These are phyloP conservation scores for Pyricularia grisea DNA, from an alignment of 2,329 filamentous ascomycete species.

Conservation along the genomic window DNA sequence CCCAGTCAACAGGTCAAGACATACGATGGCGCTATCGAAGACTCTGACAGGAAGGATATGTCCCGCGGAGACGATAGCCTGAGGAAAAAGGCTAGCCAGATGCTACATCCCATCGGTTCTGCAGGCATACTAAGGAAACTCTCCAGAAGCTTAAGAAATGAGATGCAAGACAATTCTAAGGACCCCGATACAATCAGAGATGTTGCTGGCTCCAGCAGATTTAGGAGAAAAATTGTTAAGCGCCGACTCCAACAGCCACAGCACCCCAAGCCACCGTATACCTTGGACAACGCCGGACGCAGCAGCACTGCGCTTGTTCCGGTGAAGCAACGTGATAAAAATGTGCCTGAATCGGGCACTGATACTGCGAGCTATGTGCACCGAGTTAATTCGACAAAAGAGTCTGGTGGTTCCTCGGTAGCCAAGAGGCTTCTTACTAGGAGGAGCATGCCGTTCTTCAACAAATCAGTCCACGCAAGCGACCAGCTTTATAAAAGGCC, in stretches of 20 bases:
- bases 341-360: background rate
- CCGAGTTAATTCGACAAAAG: background rate
- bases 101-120: background rate
- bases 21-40: background rate
- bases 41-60: background rate
- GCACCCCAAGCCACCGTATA: background rate
- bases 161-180: background rate
- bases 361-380: background rate
- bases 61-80: background rate
- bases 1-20: background rate
- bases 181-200: background rate
- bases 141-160: background rate
- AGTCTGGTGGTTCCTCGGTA: background rate
- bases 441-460: background rate
- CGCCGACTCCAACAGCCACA: background rate
- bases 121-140: background rate
- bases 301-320: background rate
- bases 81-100: background rate
- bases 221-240: background rate
- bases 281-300: background rate
- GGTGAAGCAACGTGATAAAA: background rate
- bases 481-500: background rate
- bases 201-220: background rate
- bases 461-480: background rate
- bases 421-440: background rate